Conservation (phyloP, 805 yeast species). For the Candida odintsovae region DNA sequence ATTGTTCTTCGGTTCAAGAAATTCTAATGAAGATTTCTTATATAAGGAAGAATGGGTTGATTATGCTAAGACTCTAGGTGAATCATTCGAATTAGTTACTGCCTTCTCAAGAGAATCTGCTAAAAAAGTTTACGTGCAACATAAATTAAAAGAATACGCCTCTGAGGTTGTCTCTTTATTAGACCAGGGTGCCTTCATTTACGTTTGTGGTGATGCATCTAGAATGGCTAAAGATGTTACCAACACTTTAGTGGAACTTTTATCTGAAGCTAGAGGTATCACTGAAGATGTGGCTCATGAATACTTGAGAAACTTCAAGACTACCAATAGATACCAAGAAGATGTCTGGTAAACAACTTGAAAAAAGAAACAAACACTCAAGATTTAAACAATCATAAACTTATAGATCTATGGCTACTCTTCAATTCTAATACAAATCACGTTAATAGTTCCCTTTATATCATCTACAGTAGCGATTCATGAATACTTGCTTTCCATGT, state of each 20-base stretch:
- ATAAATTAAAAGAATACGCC: slow-evolving; percentile 53
- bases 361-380: no score
- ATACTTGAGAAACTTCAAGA: slow-evolving; percentile 69
- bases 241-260: slow-evolving; percentile 54
- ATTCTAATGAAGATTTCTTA: slow-evolving; percentile 69
- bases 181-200: slow-evolving; percentile 78
- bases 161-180: slow-evolving; percentile 35
- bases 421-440: background rate
- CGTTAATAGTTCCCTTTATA: background rate
- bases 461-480: background rate
- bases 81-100: slow-evolving; percentile 61
- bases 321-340: slow-evolving; percentile 88
- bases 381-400: no score
- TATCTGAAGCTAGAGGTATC: slow-evolving; percentile 58
- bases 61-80: slow-evolving; percentile 50
- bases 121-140: slow-evolving; percentile 77
- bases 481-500: background rate
- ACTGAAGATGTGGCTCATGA: slow-evolving; percentile 67
- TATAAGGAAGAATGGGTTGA: slow-evolving; percentile 88
- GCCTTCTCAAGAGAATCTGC: slow-evolving; percentile 81
- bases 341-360: slow-evolving; percentile 75
- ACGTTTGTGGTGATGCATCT: slow-evolving; percentile 96
- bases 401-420: background rate
- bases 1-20: slow-evolving; percentile 86
- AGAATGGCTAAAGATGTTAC: slow-evolving; percentile 95